A percentile compares a stretch with the other conserved stretches of the same genome.
Evolutionary conservation across 805 yeast species (phyloP).

Genomic region (Diddensiella transvaalensis): DNA sequence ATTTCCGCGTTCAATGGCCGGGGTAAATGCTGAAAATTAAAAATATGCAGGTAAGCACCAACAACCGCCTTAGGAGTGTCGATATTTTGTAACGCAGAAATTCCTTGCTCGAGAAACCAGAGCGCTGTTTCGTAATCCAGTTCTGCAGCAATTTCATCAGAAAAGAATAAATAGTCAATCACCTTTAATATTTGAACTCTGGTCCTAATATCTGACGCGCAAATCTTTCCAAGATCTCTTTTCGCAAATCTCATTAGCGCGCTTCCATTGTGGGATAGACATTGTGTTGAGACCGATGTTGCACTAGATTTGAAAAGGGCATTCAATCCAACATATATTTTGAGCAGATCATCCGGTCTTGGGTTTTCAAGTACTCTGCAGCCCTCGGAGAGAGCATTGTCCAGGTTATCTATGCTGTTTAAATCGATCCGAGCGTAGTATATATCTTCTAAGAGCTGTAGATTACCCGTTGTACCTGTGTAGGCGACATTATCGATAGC

Average conservation of each 20-base stretch:
- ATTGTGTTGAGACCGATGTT: constrained; percentile 15
- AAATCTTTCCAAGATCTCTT: constrained; percentile 16
- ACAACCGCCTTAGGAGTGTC: constrained; percentile 17
- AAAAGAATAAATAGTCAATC: constrained; percentile 21
- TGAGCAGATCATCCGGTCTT: constrained; percentile 5
- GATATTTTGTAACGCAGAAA: constrained; percentile 17
- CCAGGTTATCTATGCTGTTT: constrained; percentile 8
- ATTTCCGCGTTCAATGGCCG: constrained; percentile 15
- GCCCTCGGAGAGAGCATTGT: constrained; percentile 17
- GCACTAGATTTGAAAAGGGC: constrained; percentile 11
- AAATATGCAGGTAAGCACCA: constrained; percentile 23
- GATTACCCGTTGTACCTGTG: background rate
- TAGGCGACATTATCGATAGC: too few relatives aligned
- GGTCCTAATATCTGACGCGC: constrained; percentile 15
- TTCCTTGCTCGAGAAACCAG: constrained; percentile 20
- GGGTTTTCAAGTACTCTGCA: constrained; percentile 8
- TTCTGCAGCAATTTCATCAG: constrained; percentile 15
- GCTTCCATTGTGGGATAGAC: constrained; percentile 14
- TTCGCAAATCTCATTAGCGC: constrained; percentile 13
- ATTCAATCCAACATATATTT: constrained; percentile 18
- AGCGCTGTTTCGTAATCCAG: constrained; percentile 17
- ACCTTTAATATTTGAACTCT: constrained; percentile 19
- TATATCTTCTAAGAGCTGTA: constrained; percentile 12
- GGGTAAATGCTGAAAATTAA: constrained; percentile 21
- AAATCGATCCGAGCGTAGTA: constrained; percentile 16